These are phyloP conservation scores for Colletotrichum cuscutae DNA, from an alignment of 2,329 filamentous ascomycete species.

Conservation along the genomic window DNA sequence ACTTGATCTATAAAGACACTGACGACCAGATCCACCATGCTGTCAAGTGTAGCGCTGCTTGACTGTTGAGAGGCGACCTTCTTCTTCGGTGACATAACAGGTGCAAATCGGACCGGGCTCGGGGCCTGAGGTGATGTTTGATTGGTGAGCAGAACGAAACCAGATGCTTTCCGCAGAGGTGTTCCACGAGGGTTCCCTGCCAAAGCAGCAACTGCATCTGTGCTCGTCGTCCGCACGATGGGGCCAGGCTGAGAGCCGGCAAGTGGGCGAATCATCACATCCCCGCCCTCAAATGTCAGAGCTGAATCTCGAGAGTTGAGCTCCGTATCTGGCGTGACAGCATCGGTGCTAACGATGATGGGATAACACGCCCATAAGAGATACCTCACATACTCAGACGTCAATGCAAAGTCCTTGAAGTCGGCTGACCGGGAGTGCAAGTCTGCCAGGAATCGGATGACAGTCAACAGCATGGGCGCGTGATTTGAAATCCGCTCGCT, in stretches of 20 bases:
- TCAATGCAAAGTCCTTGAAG: constrained; percentile 85
- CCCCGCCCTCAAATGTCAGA: constrained; percentile 85
- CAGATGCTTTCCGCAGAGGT: constrained; percentile 82
- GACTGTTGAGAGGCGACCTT: constrained; percentile 61
- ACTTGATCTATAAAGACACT: constrained; percentile 88
- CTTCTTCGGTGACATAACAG: constrained; percentile 69
- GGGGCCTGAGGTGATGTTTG: constrained; percentile 68
- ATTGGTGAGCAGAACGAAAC: constrained; percentile 87
- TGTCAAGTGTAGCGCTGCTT: constrained; percentile 78
- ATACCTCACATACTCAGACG: constrained; percentile 83
- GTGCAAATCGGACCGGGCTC: constrained; percentile 71
- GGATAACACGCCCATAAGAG: constrained; percentile 86
- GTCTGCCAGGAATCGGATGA: constrained; percentile 82
- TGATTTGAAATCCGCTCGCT: constrained; percentile 62
- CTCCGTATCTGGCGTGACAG: constrained; percentile 85
- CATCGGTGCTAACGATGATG: constrained; percentile 86
- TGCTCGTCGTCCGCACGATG: constrained; percentile 77
- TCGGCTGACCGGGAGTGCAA: constrained; percentile 79
- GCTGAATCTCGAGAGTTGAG: constrained; percentile 84
- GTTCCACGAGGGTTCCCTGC: constrained; percentile 65
- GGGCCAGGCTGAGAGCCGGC: constrained; percentile 71
- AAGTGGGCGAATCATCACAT: constrained; percentile 83
- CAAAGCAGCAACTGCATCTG: constrained; percentile 60
- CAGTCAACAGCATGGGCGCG: constrained; percentile 75
- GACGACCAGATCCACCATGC: constrained; percentile 80